Evolutionary conservation across 768 basidiomycete genomes (phyloP).

Genomic region (Naematelia aurantialba): DNA sequence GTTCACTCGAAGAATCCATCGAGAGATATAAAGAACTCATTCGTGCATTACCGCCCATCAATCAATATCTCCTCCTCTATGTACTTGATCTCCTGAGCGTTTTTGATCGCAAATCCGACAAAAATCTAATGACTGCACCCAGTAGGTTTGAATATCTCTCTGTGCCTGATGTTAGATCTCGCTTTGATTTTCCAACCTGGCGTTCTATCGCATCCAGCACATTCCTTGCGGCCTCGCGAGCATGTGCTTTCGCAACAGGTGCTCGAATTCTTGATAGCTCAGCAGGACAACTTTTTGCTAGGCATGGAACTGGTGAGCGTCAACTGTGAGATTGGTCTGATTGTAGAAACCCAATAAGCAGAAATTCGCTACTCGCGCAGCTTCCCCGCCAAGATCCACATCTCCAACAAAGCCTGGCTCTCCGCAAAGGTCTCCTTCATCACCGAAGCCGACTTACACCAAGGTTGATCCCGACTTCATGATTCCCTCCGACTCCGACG

Average conservation of each 20-base stretch:
- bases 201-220: conserved; percentile 78
- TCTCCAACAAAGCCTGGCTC: conserved; percentile 6
- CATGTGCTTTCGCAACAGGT: conserved; percentile 84
- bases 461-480: conserved; percentile 46
- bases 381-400: conserved; percentile 4
- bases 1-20: conserved; percentile 53
- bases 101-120: conserved; percentile 82
- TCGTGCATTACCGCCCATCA: conserved; percentile 73
- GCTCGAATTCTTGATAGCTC: conserved; percentile 90
- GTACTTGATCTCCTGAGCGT: conserved; percentile 93
- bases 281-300: conserved; percentile 92
- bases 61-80: conserved; percentile 94
- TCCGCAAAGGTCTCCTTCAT: background rate
- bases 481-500: conserved; percentile 50
- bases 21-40: conserved; percentile 80
- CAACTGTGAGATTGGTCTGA: background rate
- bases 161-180: conserved; percentile 61
- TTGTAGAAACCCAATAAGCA: conserved; percentile 21
- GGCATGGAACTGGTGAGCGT: conserved; percentile 52
- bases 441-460: conserved; percentile 24
- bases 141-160: conserved; percentile 60
- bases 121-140: conserved; percentile 91
- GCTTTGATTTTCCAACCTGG: conserved; percentile 97
- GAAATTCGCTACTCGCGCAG: conserved; percentile 6
- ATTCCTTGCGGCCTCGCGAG: conserved; percentile 79